Conservation (phyloP, 2,329 filamentous ascomycete species). For the Rhynchosporium secalis region DNA sequence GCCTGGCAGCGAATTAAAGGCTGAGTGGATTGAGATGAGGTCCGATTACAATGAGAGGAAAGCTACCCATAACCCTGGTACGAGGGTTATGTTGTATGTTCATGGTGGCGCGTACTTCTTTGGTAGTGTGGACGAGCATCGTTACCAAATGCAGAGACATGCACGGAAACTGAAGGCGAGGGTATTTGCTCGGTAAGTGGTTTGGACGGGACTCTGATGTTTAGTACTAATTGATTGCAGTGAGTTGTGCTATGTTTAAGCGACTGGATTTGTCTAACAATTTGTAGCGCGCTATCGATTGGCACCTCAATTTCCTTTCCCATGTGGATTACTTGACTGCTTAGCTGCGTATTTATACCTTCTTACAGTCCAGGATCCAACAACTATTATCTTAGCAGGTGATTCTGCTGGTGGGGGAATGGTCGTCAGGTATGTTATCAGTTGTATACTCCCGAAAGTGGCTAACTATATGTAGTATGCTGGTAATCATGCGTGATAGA, state of each 20-base stretch:
- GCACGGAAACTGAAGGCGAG: conserved; percentile 89
- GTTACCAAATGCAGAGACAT: conserved; percentile 97
- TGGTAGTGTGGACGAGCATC: conserved; percentile 91
- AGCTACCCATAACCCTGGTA: conserved; percentile 57
- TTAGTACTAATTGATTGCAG: conserved; percentile 24
- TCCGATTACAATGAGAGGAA: conserved; percentile 74
- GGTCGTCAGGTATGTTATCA: conserved; percentile 59
- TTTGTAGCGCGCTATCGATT: conserved; percentile 71
- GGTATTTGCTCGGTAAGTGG: conserved; percentile 69
- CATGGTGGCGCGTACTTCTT: conserved; percentile 97
- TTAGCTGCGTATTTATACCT: conserved; percentile 85
- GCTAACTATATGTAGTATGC: conserved; percentile 48
- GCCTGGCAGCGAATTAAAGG: conserved; percentile 64
- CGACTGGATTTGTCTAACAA: conserved; percentile 18
- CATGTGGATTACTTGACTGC: conserved; percentile 88
- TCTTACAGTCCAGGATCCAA: conserved; percentile 72
- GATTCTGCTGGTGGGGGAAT: conserved; percentile 95
- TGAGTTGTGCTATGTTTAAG: conserved; percentile 24
- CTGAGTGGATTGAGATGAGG: conserved; percentile 97
- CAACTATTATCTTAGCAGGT: conserved; percentile 82
- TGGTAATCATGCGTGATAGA: conserved; percentile 80
- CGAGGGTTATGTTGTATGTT: conserved; percentile 86
- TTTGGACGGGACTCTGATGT: conserved; percentile 19
- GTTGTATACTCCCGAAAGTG: neutral
- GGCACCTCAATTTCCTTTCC: conserved; percentile 92